Evolutionary conservation across 441 rosid species (phyloP).

Genomic region (Adansonia madagascariensis): DNA sequence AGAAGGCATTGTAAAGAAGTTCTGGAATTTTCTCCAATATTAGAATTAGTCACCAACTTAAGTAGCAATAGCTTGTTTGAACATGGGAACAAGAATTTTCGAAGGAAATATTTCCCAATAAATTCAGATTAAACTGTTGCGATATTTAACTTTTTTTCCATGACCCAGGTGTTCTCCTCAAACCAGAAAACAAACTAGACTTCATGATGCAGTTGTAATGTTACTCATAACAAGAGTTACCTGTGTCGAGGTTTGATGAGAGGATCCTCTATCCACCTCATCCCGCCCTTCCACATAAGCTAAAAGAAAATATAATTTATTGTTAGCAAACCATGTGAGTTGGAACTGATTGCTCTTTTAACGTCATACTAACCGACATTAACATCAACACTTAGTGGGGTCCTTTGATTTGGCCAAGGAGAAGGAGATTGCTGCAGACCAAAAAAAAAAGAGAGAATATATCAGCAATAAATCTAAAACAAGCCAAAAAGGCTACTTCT

Average conservation of each 20-base stretch:
- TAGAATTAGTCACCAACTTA: conserved; percentile 35
- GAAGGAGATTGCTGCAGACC: conserved; percentile 80
- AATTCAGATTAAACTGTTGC: conserved; percentile 17
- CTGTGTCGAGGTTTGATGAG: conserved; percentile 79
- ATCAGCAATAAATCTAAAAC: conserved; percentile 22
- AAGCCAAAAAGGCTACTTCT: conserved; percentile 17
- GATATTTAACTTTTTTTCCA: conserved; percentile 13
- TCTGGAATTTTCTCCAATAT: conserved; percentile 59
- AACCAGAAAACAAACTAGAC: conserved; percentile 22
- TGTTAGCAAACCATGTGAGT: conserved; percentile 28
- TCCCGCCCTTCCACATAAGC: conserved; percentile 97
- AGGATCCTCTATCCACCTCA: conserved; percentile 76
- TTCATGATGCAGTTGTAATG: conserved; percentile 18
- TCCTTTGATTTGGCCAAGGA: conserved; percentile 55
- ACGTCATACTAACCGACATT: conserved; percentile 79
- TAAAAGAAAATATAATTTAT: conserved; percentile 35
- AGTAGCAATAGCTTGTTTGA: conserved; percentile 20
- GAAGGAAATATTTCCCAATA: conserved; percentile 26
- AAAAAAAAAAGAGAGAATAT: conserved; percentile 23
- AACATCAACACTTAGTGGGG: conserved; percentile 77
- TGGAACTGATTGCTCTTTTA: neutral
- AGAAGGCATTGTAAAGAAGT: conserved; percentile 71
- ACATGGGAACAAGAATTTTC: conserved; percentile 14
- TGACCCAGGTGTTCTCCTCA: conserved; percentile 16
- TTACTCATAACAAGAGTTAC: conserved; percentile 45